A percentile compares a stretch with the other conserved stretches of the same genome.
These are phyloP conservation scores for Colletotrichum nymphaeae DNA, from an alignment of 2,329 filamentous ascomycete genomes.

Conservation along the genomic window DNA sequence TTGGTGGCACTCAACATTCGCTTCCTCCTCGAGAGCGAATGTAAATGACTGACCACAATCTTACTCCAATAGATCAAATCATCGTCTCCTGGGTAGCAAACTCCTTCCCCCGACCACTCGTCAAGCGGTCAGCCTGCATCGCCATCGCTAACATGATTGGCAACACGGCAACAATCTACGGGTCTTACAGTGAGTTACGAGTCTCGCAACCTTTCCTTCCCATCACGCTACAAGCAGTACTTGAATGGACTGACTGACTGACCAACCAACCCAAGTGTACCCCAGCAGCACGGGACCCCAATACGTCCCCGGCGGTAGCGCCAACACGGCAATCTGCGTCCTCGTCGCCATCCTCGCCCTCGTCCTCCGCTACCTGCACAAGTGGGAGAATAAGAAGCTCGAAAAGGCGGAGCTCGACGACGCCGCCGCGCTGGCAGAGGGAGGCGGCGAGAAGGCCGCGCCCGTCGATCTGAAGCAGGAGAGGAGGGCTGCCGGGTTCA, in stretches of 20 bases:
- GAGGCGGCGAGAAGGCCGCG: conserved; percentile 18
- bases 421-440: conserved; percentile 35
- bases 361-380: conserved; percentile 62
- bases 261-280: conserved; percentile 54
- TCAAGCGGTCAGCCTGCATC: conserved; percentile 73
- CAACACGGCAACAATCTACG: conserved; percentile 63
- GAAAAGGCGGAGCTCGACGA: conserved; percentile 56
- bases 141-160: conserved; percentile 76
- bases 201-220: not conserved
- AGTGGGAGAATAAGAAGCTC: conserved; percentile 70
- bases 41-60: not conserved
- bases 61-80: conserved; percentile 52
- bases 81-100: conserved; percentile 78
- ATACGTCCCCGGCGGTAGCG: conserved; percentile 65
- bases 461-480: conserved; percentile 18
- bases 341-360: conserved; percentile 68
- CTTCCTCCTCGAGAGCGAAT: no score
- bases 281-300: conserved; percentile 52
- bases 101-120: conserved; percentile 76
- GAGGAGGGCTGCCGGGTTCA: conserved; percentile 42
- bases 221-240: no score
- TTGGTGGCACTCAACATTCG: no score
- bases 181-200: not conserved
- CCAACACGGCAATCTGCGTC: conserved; percentile 72
- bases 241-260: not conserved